Conservation (phyloP, 202 grass and related monocot species). For the Miscanthus sacchariflorus region DNA sequence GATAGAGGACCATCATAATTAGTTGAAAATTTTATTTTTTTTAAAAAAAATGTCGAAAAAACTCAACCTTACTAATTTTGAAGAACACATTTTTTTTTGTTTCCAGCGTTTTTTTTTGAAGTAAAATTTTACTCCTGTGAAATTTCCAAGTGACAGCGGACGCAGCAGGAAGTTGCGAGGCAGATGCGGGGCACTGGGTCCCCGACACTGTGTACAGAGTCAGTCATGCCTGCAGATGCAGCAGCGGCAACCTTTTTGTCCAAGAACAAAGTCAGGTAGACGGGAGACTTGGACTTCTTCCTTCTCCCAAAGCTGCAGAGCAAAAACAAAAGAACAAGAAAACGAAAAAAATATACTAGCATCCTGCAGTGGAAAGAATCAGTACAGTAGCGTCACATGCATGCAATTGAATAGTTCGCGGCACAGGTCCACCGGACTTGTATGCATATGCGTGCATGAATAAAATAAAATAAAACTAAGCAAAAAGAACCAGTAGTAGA, state of each 20-base stretch:
- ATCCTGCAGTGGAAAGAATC: constrained; percentile 3
- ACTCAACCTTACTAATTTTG: no score
- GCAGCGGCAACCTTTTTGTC: not conserved
- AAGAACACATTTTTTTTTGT: no score
- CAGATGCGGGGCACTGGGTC: no score
- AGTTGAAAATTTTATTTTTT: no score
- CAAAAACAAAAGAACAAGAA: not conserved
- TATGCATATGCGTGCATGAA: not conserved
- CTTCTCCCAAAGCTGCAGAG: constrained; percentile 1
- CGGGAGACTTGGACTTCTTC: constrained; percentile 43
- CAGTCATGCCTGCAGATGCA: not conserved
- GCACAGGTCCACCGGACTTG: constrained; percentile 30
- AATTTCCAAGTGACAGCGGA: no score
- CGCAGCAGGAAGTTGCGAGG: constrained; percentile 11
- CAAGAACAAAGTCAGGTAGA: constrained; percentile 47
- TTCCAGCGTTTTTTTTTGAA: no score
- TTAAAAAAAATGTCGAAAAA: no score
- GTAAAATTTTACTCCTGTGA: no score
- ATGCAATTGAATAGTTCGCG: not conserved
- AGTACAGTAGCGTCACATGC: constrained; percentile 16
- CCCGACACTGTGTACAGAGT: no score
- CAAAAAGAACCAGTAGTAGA: not conserved
- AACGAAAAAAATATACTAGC: not conserved
- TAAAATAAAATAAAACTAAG: not conserved
- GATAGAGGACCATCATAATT: no score